Percentiles rank a stretch among this genome's conserved stretches.
phyloP scores from a whole-genome alignment of 176 grass and related monocot genomes.

The Cenchrus purpureus region DNA sequence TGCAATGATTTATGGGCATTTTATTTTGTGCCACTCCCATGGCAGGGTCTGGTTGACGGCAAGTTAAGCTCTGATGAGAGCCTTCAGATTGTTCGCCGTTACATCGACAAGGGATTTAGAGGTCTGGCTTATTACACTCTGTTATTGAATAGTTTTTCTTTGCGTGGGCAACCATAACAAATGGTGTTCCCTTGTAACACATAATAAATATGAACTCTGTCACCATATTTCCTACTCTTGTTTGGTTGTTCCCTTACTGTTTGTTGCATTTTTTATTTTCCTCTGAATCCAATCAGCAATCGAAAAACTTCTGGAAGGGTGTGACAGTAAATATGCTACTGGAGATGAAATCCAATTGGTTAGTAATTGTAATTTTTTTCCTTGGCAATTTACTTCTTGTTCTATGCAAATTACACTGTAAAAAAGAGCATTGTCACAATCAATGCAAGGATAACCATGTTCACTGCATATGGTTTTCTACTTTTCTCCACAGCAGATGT shows the following conservation, averaged over 20 bases:
- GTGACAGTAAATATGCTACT: constrained; percentile 75
- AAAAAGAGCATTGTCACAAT: neutral
- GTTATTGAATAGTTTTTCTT: neutral
- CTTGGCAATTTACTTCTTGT: neutral
- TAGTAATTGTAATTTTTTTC: constrained; percentile 39
- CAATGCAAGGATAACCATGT: neutral
- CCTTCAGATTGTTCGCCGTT: constrained; percentile 56
- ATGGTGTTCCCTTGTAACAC: neutral
- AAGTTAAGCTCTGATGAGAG: constrained; percentile 55
- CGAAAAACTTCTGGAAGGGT: constrained; percentile 74
- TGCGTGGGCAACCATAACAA: neutral
- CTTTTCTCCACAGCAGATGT: neutral
- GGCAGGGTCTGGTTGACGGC: constrained; percentile 59
- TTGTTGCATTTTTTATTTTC: constrained; percentile 23
- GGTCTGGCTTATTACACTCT: constrained; percentile 41
- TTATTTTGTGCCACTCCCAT: constrained; percentile 30
- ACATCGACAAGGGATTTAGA: constrained; percentile 87
- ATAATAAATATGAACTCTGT: neutral
- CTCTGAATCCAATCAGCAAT: constrained; percentile 56
- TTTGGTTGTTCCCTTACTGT: neutral
- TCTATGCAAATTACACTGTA: constrained; percentile 20
- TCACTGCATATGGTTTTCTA: neutral
- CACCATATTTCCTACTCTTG: neutral
- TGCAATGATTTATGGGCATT: neutral
- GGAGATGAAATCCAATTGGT: constrained; percentile 88